Conservation (phyloP, 495 filamentous ascomycete genomes). For the Tuber borchii region DNA sequence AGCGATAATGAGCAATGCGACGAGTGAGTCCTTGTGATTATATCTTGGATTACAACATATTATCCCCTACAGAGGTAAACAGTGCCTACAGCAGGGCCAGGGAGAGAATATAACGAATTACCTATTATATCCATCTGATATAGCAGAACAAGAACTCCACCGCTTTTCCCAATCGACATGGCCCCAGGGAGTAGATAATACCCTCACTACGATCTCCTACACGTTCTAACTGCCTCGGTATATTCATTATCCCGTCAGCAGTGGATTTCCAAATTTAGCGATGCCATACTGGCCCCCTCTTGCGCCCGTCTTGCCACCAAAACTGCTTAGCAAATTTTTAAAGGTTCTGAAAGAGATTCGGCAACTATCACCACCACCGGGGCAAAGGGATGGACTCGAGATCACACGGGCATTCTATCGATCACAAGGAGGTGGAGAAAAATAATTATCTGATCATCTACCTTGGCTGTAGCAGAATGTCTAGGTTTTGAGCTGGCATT, state of each 20-base stretch:
- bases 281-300: not conserved
- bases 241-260: not conserved
- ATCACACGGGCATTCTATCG: not conserved
- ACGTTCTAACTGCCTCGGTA: not conserved
- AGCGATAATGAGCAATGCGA: not conserved
- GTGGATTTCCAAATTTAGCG: not conserved
- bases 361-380: not conserved
- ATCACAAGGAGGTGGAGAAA: not conserved
- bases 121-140: not conserved
- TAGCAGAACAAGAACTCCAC: not conserved
- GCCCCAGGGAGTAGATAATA: not conserved
- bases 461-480: not conserved
- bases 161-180: not conserved
- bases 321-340: not conserved
- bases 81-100: not conserved
- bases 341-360: not conserved
- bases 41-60: not conserved
- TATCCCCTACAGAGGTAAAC: not conserved
- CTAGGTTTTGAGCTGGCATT: not conserved
- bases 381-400: not conserved
- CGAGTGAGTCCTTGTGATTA: not conserved
- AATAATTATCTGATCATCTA: not conserved
- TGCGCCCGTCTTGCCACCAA: not conserved
- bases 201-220: not conserved
- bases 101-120: not conserved